These are phyloP conservation scores for Pterocarpus santalinus DNA, from an alignment of 306 rosid genomes.

Conservation along the genomic window DNA sequence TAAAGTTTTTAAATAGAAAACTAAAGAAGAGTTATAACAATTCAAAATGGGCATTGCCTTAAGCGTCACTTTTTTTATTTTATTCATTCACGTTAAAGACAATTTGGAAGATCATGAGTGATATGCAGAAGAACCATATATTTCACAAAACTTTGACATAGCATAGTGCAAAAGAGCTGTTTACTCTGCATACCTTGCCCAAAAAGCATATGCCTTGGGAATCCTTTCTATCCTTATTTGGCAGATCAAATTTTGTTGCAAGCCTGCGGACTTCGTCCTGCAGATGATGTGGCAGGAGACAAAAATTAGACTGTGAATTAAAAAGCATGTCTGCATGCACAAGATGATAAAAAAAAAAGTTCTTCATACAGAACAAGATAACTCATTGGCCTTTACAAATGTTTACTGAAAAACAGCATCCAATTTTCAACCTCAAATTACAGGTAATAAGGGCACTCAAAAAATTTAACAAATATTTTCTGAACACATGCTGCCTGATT, in stretches of 20 bases:
- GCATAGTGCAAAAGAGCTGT: not conserved
- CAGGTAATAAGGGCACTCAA: too few species aligned
- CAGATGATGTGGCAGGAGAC: constrained; percentile 40
- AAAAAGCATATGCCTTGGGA: constrained; percentile 99
- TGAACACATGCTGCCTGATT: too few species aligned
- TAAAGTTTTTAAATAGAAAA: constrained; percentile 28
- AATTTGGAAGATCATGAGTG: not conserved
- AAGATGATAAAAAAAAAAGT: not conserved
- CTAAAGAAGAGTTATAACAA: constrained; percentile 14
- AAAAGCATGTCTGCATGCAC: not conserved
- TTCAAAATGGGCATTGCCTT: not conserved
- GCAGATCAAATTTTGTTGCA: constrained; percentile 82
- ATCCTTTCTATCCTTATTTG: constrained; percentile 92
- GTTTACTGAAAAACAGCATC: not conserved
- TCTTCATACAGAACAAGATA: constrained; percentile 21
- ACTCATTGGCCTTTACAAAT: constrained; percentile 6
- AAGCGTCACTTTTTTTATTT: not conserved
- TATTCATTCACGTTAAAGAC: constrained; percentile 21
- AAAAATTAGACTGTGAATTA: constrained; percentile 2
- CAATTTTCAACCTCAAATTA: too few species aligned
- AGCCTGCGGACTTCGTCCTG: constrained; percentile 93
- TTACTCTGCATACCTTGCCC: constrained; percentile 74
- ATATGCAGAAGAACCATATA: constrained; percentile 22
- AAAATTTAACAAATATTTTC: too few species aligned
- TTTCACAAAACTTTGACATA: constrained; percentile 29